Conservation (phyloP, 805 yeast species). For the Debaryomyces maramus region DNA sequence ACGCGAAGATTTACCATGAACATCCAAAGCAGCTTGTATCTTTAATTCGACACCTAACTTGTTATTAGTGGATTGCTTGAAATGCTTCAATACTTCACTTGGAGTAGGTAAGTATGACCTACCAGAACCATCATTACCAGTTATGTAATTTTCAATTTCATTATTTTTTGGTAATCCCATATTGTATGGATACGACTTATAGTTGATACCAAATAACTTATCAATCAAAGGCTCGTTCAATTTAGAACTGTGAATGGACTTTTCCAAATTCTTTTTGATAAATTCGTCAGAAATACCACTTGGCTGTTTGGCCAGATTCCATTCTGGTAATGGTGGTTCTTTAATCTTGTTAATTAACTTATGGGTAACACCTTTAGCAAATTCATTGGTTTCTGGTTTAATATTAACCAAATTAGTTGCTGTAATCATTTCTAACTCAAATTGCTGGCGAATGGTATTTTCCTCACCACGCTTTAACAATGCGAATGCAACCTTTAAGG, state of each 20-base stretch:
- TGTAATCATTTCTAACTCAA: conserved; percentile 69
- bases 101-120: conserved; percentile 69
- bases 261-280: conserved; percentile 18
- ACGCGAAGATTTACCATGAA: conserved; percentile 49
- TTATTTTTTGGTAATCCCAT: conserved; percentile 80
- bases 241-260: conserved; percentile 23
- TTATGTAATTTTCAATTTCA: conserved; percentile 63
- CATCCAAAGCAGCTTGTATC: conserved; percentile 56
- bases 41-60: conserved; percentile 64
- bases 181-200: conserved; percentile 53
- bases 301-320: conserved; percentile 15
- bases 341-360: conserved; percentile 62
- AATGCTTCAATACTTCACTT: conserved; percentile 65
- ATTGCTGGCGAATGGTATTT: conserved; percentile 60
- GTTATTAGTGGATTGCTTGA: conserved; percentile 47
- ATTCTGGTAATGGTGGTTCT: conserved; percentile 39
- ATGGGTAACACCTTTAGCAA: conserved; percentile 66
- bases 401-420: conserved; percentile 72
- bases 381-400: conserved; percentile 53
- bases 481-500: conserved; percentile 70
- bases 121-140: conserved; percentile 66
- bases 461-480: conserved; percentile 61
- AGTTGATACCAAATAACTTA: conserved; percentile 40
- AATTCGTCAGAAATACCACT: conserved; percentile 17
- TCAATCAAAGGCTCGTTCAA: conserved; percentile 39